These are phyloP conservation scores for Aspergillus brunneoviolaceus DNA, from an alignment of 2,329 filamentous ascomycete genomes.

Conservation along the genomic window DNA sequence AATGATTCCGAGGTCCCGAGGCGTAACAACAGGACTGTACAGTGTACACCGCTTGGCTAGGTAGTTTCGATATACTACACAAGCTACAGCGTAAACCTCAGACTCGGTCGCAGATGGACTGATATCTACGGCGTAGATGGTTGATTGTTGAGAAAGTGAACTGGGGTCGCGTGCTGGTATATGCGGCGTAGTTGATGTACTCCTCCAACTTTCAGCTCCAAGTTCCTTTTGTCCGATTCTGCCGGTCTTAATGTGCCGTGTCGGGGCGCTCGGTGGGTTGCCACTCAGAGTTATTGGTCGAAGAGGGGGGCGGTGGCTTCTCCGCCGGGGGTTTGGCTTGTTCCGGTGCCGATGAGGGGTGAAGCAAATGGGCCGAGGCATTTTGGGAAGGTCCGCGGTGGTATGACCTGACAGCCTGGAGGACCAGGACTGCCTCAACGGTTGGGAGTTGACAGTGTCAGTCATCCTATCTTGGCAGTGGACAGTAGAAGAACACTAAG, in stretches of 20 bases:
- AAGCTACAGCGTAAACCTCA: too few relatives aligned
- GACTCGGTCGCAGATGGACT: background rate
- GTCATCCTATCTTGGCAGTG: too few relatives aligned
- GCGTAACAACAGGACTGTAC: too few relatives aligned
- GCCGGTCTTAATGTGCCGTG: conserved; percentile 6
- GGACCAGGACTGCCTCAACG: too few relatives aligned
- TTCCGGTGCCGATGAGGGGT: conserved; percentile 12
- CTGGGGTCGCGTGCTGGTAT: background rate
- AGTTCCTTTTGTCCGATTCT: conserved; percentile 23
- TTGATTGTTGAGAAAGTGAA: background rate
- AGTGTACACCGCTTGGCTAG: too few relatives aligned
- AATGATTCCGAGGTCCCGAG: background rate
- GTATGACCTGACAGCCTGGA: background rate
- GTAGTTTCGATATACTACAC: too few relatives aligned
- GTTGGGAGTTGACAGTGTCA: too few relatives aligned
- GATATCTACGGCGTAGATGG: background rate
- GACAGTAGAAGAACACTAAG: too few relatives aligned
- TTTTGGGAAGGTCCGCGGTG: background rate
- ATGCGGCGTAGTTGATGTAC: conserved; percentile 2
- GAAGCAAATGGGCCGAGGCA: conserved; percentile 16
- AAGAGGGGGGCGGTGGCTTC: background rate
- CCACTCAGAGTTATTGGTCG: background rate
- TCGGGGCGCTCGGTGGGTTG: background rate
- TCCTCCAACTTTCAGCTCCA: background rate
- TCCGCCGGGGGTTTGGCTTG: conserved; percentile 11